Evolutionary conservation across 345 rosid species (phyloP), one percentile per base, ranked within the genome.

Genomic region (Conringia planisiliqua): DNA sequence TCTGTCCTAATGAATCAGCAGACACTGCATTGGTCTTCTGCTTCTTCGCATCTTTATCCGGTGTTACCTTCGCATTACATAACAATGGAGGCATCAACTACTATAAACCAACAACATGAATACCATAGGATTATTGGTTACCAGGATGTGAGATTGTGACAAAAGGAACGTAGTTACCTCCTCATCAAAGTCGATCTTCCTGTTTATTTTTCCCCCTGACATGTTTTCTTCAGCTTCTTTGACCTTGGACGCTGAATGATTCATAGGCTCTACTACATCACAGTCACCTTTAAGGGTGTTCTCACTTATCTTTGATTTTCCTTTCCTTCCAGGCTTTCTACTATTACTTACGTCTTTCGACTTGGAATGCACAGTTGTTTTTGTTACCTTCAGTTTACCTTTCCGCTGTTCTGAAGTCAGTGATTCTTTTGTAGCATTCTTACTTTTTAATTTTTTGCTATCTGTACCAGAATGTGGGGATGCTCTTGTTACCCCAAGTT

Each of bases 31-130:
- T 33, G 18, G 44, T 58, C 29, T 65, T 66, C 26, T 58, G 55
- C 46, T 39, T 63, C 40, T 47, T 71, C 10, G 40, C 44, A 57
- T 64, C 27, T 57, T 56, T 78, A 12, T 14, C 73, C 7, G 81
- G 73, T 65, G 73, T 78, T 72, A 66, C 73, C 81, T 78, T 71
- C 62, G 33, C 42, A 36, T 57, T 8, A 65, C 73, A 77, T 48
- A 77, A 33, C 61, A 77, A 22, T 4, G 27, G 40, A 70, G 59
- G 35, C 7, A 76, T 62, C 75, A 69, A 43, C 22, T 29, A 75
- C 46, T 26, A 62, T 61, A 44, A 42, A 62, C 47, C 48, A 43
- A 36, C 38, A 63, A 47, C 30, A 64, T 46, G 43, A 47, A 17
- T 32, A 66, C 27, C 54, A 48, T 0, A 56, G 6, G 20, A 47